Percentiles rank a stretch among this genome's conserved stretches.
phyloP scores from a whole-genome alignment of 2,329 filamentous ascomycete genomes.

The Zasmidium angulare region DNA sequence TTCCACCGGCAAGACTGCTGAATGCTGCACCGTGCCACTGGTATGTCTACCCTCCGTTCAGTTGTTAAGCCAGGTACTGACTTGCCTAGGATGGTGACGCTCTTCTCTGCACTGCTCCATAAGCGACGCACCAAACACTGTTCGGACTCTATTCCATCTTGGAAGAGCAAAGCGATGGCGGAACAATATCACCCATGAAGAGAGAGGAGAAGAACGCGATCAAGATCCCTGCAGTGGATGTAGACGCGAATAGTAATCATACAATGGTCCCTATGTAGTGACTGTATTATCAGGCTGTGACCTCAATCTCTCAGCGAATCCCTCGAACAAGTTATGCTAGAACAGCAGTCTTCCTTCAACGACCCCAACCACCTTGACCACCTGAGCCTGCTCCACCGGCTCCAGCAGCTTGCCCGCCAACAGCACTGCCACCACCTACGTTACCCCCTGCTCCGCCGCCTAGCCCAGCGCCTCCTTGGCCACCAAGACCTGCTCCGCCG shows the following conservation, averaged over 20 bases:
- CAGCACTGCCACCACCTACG: background rate
- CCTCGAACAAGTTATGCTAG: too few species aligned
- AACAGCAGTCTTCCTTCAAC: background rate
- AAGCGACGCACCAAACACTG: too few species aligned
- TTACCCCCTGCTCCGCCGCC: background rate
- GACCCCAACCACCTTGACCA: background rate
- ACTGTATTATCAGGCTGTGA: background rate
- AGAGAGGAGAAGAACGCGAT: background rate
- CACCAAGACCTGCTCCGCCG: background rate
- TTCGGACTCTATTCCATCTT: too few species aligned
- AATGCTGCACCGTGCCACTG: slow-evolving; percentile 17
- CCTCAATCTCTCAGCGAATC: too few species aligned
- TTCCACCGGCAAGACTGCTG: slow-evolving; percentile 9
- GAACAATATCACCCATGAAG: background rate
- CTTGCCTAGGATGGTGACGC: slow-evolving; percentile 16
- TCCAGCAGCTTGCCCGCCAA: background rate
- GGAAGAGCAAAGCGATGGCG: too few species aligned
- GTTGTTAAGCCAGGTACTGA: too few species aligned
- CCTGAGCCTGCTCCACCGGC: background rate
- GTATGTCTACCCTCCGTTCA: too few species aligned
- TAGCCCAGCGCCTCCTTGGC: background rate
- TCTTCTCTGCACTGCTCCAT: slow-evolving; percentile 16
- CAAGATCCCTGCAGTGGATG: background rate
- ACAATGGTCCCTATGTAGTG: background rate
- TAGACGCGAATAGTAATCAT: background rate